Evolutionary conservation across 768 basidiomycete species (phyloP).

Genomic region (Phanerochaete sordida): DNA sequence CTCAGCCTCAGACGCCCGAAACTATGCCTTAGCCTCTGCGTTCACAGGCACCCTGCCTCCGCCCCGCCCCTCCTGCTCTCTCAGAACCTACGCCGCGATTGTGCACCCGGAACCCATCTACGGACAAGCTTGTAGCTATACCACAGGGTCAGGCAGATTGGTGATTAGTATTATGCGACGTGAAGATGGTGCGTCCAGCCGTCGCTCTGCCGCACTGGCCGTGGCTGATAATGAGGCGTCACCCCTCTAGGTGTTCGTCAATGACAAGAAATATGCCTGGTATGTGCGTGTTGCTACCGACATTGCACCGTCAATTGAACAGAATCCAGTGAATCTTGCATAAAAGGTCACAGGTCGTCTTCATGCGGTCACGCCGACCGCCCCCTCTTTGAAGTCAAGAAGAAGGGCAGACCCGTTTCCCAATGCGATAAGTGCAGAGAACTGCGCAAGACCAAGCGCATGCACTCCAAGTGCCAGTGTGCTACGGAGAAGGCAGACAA

Average conservation of each 20-base stretch:
- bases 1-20: background rate
- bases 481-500: background rate
- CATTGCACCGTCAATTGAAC: background rate
- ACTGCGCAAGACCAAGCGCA: slow-evolving; percentile 37
- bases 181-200: background rate
- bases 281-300: slow-evolving; percentile 35
- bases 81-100: no score
- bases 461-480: slow-evolving; percentile 17
- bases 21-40: background rate
- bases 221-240: background rate
- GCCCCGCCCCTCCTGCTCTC: no score
- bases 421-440: slow-evolving; percentile 40
- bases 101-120: no score
- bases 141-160: background rate
- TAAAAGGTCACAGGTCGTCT: slow-evolving; percentile 60
- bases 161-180: background rate
- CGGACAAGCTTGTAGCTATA: background rate
- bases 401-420: slow-evolving; percentile 55
- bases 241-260: slow-evolving; percentile 55
- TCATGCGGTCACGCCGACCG: slow-evolving; percentile 46
- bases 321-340: slow-evolving; percentile 74
- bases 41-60: background rate
- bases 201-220: background rate
- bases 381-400: slow-evolving; percentile 79
- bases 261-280: slow-evolving; percentile 82